Evolutionary conservation across 352 stramenopile genomes (phyloP), one percentile per base, ranked within the genome.

Genomic region (Elongisporangium senticosum): DNA sequence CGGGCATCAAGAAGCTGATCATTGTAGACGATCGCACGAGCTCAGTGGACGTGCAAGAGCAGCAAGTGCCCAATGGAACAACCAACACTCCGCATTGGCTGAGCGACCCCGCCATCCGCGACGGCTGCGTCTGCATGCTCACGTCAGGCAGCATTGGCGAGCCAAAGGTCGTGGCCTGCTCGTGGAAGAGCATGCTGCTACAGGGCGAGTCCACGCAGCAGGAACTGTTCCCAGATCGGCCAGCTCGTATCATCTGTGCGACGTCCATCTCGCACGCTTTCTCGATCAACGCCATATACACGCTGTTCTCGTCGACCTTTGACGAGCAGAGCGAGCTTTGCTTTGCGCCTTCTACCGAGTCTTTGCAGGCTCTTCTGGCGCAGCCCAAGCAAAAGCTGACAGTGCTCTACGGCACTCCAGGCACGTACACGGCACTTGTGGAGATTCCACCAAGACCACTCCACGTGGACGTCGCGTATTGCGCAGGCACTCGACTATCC

Each of bases 261-360:
- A 92, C 86, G 28, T 93, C 86, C 17, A 94, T 96, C 57, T 76
- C 84, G 10, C 86, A 96, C 61, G 84, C 84, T 10, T 96, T 84
- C 61, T 88, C 84, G 7, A 91, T 96, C 63, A 96, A 96, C 59
- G 80, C 83, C 3, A 67, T 96, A 21, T 96, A 93, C 59, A 75
- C 84, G 51, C 68, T 96, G 21, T 75, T 87, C 49, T 87, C 74
- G 8, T 94, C 84, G 17, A 69, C 79, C 24, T 76, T 69, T 54
- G 85, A 91, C 40, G 50, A 62, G 4, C 55, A 75, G 24, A 90
- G 73, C 11, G 83, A 93, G 64, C 71, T 96, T 11, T 87, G 74
- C 64, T 89, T 96, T 56, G 70, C 64, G 13, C 77, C 71, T 2
- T 78, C 70, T n/a, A 71, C 68, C 13, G 53, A 71, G 14, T 75